Evolutionary conservation across 2,329 filamentous ascomycete genomes (phyloP).

Genomic region (Herpotrichia juniperi): DNA sequence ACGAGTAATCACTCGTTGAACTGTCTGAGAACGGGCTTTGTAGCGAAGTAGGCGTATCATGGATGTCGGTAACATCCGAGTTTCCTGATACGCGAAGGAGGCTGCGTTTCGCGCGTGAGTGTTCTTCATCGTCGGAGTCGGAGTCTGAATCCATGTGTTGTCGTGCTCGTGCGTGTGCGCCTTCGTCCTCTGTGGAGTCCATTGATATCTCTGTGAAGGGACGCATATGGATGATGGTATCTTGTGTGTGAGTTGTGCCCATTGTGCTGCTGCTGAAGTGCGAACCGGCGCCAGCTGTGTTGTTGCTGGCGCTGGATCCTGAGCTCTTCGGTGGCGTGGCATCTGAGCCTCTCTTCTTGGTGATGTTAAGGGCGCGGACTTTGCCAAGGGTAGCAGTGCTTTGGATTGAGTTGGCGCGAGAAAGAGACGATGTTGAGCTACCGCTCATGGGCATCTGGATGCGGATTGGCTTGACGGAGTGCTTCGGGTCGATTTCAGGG

Average conservation of each 20-base stretch:
- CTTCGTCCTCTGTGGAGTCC: constrained; percentile 38
- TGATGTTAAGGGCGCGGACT: constrained; percentile 54
- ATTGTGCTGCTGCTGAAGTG: neutral
- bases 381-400: constrained; percentile 49
- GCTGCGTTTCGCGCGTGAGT: constrained; percentile 38
- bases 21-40: constrained; percentile 45
- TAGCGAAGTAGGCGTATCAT: constrained; percentile 41
- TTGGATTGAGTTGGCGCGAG: constrained; percentile 43
- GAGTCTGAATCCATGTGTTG: constrained; percentile 35
- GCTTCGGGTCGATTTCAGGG: constrained; percentile 70
- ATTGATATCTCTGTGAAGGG: constrained; percentile 40
- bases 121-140: constrained; percentile 42
- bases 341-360: constrained; percentile 42
- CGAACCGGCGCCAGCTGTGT: no score
- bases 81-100: constrained; percentile 34
- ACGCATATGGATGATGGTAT: constrained; percentile 28
- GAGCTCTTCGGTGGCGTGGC: constrained; percentile 36
- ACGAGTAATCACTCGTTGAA: constrained; percentile 27
- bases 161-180: constrained; percentile 40
- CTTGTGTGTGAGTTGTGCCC: constrained; percentile 25
- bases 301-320: constrained; percentile 22
- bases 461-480: constrained; percentile 38
- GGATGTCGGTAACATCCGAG: constrained; percentile 41
- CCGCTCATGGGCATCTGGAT: constrained; percentile 50
- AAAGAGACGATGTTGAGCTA: constrained; percentile 26